phyloP scores from a whole-genome alignment of 2,329 filamentous ascomycete genomes.

The Exserohilum turcica region DNA sequence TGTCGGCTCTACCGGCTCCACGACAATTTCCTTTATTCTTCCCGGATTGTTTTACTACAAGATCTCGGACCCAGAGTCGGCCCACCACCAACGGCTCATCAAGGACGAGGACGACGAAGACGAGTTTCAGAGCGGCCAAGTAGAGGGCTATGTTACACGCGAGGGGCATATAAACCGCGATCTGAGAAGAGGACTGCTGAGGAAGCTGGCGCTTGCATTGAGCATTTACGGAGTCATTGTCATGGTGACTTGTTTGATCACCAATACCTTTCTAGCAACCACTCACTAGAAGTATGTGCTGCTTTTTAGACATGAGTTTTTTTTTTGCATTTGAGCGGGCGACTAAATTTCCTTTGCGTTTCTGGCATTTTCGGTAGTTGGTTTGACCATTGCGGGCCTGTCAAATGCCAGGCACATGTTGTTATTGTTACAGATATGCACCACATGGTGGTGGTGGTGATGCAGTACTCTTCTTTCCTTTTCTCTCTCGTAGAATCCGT shows the following conservation, averaged over 20 bases:
- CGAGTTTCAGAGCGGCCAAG: slow-evolving; percentile 62
- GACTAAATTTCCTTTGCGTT: slow-evolving; percentile 2
- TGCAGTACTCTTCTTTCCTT: not conserved
- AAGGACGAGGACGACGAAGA: slow-evolving; percentile 91
- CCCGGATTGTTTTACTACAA: slow-evolving; percentile 98
- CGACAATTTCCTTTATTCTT: slow-evolving; percentile 94
- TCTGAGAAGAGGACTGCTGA: slow-evolving; percentile 67
- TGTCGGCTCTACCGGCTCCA: slow-evolving; percentile 91
- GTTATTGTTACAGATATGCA: not conserved
- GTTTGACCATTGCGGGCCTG: not conserved
- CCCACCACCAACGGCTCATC: slow-evolving; percentile 80
- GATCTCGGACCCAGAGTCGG: slow-evolving; percentile 86
- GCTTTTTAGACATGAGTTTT: too few species aligned
- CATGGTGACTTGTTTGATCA: slow-evolving; percentile 85
- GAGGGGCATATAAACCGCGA: slow-evolving; percentile 62
- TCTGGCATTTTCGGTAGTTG: not conserved
- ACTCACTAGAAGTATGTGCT: too few species aligned
- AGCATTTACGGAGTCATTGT: slow-evolving; percentile 84
- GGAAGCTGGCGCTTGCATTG: slow-evolving; percentile 74
- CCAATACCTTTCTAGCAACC: slow-evolving; percentile 87
- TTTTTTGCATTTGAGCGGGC: slow-evolving; percentile 9
- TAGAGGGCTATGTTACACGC: slow-evolving; percentile 51
- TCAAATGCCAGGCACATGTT: not conserved
- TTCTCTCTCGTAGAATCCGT: not conserved
- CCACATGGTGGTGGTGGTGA: too few species aligned